phyloP scores from a whole-genome alignment of 2,329 filamentous ascomycete genomes.

The Xylariaceae sp. region DNA sequence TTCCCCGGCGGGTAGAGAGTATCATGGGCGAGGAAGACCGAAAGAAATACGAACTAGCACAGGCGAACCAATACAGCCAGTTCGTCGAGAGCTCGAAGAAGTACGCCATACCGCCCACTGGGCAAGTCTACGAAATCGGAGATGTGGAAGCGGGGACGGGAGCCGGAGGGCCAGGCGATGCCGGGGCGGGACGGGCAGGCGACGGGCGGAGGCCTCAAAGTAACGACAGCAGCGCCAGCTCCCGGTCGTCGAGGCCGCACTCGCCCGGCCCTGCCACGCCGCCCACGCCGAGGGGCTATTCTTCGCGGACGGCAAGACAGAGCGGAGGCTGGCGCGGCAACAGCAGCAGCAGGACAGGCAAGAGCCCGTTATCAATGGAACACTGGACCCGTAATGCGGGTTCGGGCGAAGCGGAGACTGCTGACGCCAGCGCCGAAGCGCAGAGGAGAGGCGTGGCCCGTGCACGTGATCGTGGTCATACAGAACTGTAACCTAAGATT shows the following conservation, averaged over 20 bases:
- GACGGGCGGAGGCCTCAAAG: constrained; percentile 20
- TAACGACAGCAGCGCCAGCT: constrained; percentile 19
- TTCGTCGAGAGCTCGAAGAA: constrained; percentile 30
- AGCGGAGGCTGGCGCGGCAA: constrained; percentile 20
- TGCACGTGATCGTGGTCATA: too few species aligned
- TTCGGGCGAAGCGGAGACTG: constrained; percentile 1
- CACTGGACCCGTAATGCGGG: constrained; percentile 8
- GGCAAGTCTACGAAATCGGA: constrained; percentile 46
- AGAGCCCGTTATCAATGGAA: constrained; percentile 34
- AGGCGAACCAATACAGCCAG: constrained; percentile 44
- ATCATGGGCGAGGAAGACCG: constrained; percentile 76
- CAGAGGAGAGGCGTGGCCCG: not conserved
- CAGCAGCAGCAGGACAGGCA: constrained; percentile 28
- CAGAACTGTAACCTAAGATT: too few species aligned
- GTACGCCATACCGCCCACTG: constrained; percentile 33
- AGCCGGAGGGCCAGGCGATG: constrained; percentile 37
- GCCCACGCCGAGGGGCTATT: constrained; percentile 9
- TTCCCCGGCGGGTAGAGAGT: constrained; percentile 65
- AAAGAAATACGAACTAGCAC: constrained; percentile 66
- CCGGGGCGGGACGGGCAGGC: constrained; percentile 17
- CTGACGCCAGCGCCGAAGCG: constrained; percentile 1
- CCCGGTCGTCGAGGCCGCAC: constrained; percentile 12
- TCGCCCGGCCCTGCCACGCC: constrained; percentile 7
- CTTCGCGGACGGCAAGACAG: constrained; percentile 16
- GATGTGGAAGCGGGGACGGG: constrained; percentile 39